phyloP scores from a whole-genome alignment of 2,329 filamentous ascomycete species.

The Aspergillus sp. region DNA sequence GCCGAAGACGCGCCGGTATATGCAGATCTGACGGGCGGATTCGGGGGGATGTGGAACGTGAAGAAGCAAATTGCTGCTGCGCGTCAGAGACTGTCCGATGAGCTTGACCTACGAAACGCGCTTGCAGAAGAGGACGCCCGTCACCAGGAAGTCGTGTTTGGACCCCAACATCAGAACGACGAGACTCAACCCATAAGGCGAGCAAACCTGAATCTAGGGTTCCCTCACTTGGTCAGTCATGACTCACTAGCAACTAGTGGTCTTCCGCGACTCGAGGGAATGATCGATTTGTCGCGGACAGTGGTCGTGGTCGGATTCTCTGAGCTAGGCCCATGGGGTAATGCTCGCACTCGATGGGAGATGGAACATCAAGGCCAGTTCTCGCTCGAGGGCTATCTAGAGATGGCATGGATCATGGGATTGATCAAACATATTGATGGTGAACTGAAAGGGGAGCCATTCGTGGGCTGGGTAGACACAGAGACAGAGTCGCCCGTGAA shows the following conservation, averaged over 20 bases:
- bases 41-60: slow-evolving; percentile 30
- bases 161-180: background rate
- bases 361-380: slow-evolving; percentile 97
- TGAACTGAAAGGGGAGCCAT: slow-evolving; percentile 87
- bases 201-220: slow-evolving; percentile 9
- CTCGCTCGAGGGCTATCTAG: slow-evolving; percentile 93
- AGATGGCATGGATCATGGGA: slow-evolving; percentile 99
- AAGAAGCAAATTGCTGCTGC: slow-evolving; percentile 21
- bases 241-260: slow-evolving; percentile 2
- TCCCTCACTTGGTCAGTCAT: slow-evolving; percentile 6
- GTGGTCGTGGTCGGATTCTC: slow-evolving; percentile 43
- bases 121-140: slow-evolving; percentile 22
- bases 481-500: slow-evolving; percentile 9
- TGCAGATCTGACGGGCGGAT: slow-evolving; percentile 41
- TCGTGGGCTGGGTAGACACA: slow-evolving; percentile 69
- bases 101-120: slow-evolving; percentile 21
- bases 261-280: slow-evolving; percentile 25
- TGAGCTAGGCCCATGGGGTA: slow-evolving; percentile 76
- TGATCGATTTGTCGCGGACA: slow-evolving; percentile 39
- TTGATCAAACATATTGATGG: slow-evolving; percentile 98
- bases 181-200: background rate
- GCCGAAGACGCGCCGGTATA: slow-evolving; percentile 37
- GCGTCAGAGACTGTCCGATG: slow-evolving; percentile 18
- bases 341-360: slow-evolving; percentile 96
- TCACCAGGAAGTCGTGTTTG: slow-evolving; percentile 6